A percentile compares a stretch with the other conserved stretches of the same genome.
These are phyloP conservation scores for Fusarium austroafricanum DNA, from an alignment of 2,329 filamentous ascomycete genomes.

Conservation along the genomic window DNA sequence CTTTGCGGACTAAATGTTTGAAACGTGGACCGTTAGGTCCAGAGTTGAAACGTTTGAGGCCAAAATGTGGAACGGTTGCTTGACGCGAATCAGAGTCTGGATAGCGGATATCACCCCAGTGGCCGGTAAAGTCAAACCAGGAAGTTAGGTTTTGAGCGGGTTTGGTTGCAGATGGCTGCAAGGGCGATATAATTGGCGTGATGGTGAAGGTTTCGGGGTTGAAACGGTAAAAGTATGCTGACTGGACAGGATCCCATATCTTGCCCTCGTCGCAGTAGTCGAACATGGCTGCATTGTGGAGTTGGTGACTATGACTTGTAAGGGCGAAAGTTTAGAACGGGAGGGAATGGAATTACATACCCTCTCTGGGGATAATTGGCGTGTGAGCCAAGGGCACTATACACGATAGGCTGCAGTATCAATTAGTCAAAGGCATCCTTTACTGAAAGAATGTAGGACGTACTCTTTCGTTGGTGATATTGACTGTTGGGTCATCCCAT, in stretches of 20 bases:
- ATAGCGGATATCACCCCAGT: conserved; percentile 51
- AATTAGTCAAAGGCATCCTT: neutral
- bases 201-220: conserved; percentile 43
- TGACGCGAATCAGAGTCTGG: conserved; percentile 50
- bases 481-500: conserved; percentile 47
- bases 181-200: conserved; percentile 32
- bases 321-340: neutral
- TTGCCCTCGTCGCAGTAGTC: conserved; percentile 52
- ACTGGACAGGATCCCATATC: conserved; percentile 51
- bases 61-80: conserved; percentile 46
- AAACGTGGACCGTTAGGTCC: conserved; percentile 49
- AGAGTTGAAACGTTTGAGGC: conserved; percentile 49
- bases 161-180: neutral
- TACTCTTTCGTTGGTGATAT: conserved; percentile 46
- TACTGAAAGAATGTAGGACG: neutral
- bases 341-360: conserved; percentile 32
- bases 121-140: conserved; percentile 50
- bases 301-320: conserved; percentile 43
- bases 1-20: conserved; percentile 51
- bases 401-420: conserved; percentile 48
- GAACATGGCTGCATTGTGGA: conserved; percentile 49
- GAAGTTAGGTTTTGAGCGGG: conserved; percentile 48
- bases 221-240: conserved; percentile 52
- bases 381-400: conserved; percentile 52
- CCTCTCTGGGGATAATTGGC: conserved; percentile 50